A percentile compares a stretch with the other conserved stretches of the same genome.
Conservation (phyloP, 768 basidiomycete species). For the Mycena belliarum region DNA sequence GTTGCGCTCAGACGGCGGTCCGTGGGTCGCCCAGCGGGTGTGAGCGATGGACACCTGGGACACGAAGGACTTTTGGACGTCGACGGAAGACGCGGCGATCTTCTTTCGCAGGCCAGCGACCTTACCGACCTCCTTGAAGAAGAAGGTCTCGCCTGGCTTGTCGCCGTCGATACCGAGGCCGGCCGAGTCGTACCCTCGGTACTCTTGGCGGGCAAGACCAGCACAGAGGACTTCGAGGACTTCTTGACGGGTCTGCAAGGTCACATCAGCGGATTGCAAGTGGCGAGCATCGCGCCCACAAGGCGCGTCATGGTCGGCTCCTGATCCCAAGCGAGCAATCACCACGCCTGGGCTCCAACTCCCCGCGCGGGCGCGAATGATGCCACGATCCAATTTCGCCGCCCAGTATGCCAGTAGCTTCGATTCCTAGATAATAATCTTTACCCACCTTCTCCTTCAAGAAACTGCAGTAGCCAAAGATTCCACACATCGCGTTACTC, state of each 20-base stretch:
- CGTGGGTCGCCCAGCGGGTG: conserved; percentile 99
- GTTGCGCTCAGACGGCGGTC: conserved; percentile 82
- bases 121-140: conserved; percentile 98
- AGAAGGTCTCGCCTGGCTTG: conserved; percentile 69
- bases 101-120: conserved; percentile 90
- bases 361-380: too few species aligned
- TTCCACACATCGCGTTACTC: conserved; percentile 75
- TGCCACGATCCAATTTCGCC: neutral
- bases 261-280: conserved; percentile 10
- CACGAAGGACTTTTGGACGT: conserved; percentile 75
- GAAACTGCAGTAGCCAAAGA: conserved; percentile 95
- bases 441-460: conserved; percentile 85
- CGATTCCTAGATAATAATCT: too few species aligned
- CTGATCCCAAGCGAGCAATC: too few species aligned
- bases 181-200: conserved; percentile 97
- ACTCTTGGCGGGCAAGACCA: conserved; percentile 93
- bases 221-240: conserved; percentile 88
- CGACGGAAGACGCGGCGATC: conserved; percentile 69
- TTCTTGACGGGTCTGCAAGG: conserved; percentile 76
- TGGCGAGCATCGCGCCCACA: neutral
- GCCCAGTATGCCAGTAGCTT: too few species aligned
- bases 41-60: conserved; percentile 97
- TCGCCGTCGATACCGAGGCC: conserved; percentile 92
- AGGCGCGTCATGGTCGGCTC: conserved; percentile 11
- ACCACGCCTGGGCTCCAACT: too few species aligned